Evolutionary conservation across 2,329 filamentous ascomycete species (phyloP), one percentile per base, ranked within the genome.

Genomic region (Phaeoacremonium minimum): DNA sequence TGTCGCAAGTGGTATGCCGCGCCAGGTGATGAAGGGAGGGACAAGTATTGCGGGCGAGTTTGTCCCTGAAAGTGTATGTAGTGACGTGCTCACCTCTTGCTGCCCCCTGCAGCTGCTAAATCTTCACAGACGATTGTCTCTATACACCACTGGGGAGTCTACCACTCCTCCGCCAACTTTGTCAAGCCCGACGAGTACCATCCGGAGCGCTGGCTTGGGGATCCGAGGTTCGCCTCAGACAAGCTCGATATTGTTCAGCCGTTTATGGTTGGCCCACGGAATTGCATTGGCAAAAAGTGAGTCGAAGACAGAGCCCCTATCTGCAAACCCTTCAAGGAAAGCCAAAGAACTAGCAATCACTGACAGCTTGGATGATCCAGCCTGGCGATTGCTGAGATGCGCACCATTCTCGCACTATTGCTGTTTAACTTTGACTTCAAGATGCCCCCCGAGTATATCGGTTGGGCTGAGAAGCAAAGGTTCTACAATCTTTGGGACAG

Each of bases 381-480:
- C 34, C 48, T 63, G 8, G 59, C 60, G 14, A 57, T 57, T 30
- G 49, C 47, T 17, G 58, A 63, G 41, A 59, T 63, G 54, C 51
- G 59, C 15, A 35, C 60, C 7, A 55, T 61, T 14, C 40, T 63
- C 7, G 52, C 57, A 8, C 46, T 48, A 5, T 22, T 63, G 5
- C 35, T 63, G 4, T 61, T 50, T 36, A 56, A 55, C 17, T 63
- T 63, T 31, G 56, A 62, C 26, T 20, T 61, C 30, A 34, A 37
- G 13, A 35, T 60, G 8, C 40, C 44, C 4, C 42, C 52, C 5
- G 48, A 55, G 16, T 41, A 41, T 13, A 19, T 30, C 4, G 33
- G 51, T 20, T 59, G 56, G 53, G 44, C 53, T 4, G 28, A 43
- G 7, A 13, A 26, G 19, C 56, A 58, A 35, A 48, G 43, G 33